Percentiles rank a stretch among this genome's conserved stretches.
Evolutionary conservation across 306 rosid genomes (phyloP).

Genomic region (Trifolium repens): DNA sequence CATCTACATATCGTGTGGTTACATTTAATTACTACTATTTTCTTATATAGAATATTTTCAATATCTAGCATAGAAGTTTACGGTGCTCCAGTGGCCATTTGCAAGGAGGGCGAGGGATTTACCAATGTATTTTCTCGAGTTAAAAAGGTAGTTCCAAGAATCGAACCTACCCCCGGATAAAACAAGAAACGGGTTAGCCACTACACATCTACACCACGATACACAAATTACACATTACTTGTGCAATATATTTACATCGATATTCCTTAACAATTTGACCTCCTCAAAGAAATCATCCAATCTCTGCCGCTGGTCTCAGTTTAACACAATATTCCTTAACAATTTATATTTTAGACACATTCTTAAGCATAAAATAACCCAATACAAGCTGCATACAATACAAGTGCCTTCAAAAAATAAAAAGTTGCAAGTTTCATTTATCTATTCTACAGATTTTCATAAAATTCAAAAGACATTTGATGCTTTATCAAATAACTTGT

Average conservation of each 20-base stretch:
- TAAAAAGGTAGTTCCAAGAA: background rate
- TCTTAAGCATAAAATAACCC: conserved; percentile 8
- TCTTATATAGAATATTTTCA: background rate
- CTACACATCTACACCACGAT: background rate
- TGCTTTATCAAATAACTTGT: background rate
- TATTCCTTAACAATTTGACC: background rate
- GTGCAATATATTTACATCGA: background rate
- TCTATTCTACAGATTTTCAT: background rate
- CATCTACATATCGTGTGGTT: background rate
- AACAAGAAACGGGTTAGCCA: background rate
- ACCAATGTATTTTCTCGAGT: background rate
- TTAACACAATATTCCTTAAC: background rate
- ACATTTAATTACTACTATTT: background rate
- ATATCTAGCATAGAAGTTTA: background rate
- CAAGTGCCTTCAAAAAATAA: background rate
- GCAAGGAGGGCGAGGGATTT: background rate
- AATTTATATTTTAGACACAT: background rate
- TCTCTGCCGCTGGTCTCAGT: background rate
- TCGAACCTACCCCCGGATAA: background rate
- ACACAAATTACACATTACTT: background rate
- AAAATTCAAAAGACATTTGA: background rate
- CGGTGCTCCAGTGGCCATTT: background rate
- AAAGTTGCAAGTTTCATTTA: conserved; percentile 1
- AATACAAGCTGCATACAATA: background rate
- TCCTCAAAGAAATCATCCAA: background rate